Base-by-base conservation (phyloP, 495 filamentous ascomycete genomes). In the Aspergillus cristatus region DNA sequence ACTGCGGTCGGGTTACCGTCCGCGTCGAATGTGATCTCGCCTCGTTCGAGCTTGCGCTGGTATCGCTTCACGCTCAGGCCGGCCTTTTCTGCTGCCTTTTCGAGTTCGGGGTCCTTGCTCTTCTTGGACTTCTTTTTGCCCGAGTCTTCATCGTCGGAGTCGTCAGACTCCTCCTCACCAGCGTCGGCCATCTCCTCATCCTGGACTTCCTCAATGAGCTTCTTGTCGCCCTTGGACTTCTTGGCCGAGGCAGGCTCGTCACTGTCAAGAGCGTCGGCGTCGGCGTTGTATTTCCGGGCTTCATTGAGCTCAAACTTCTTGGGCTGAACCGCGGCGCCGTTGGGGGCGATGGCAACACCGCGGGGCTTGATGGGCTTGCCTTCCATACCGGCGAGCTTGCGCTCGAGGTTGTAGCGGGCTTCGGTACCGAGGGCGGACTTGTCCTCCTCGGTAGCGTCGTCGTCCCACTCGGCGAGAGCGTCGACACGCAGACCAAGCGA, bases 401-500 rank as follows among this genome's bases (percentile, higher is more conserved):
- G 74, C 70, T 99, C 91, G 28, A 99, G 75, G 68, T 80, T 84
- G 45, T 75, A 74, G 39, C 86, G 72, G 30, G 78, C 73, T 18
- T 75, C 68, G 18, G 82, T 76, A 55, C 91, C 90, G 33, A 94
- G 65, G 41, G 68, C 74, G 32, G 80, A 72, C 55, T 82, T 83
- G 38, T 93, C 87, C 57, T 97, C 89, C 48, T 99, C 93, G 22
- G 86, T 80, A 28, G 79, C 75, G 40, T 84, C 78, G 18, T 78
- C 76, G 31, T 76, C 80, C 75, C 82, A 85, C 34, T 94, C 86
- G 18, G 80, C 78, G 18, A 96, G 77, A 18, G 91, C 82, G 65
- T 99, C 91, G 25, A 93, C 84, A 65, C 91, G 86, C 34, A 95
- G 68, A 73, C 89, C 87, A 15, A 97, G 77, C 14, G 91, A 83